These are phyloP conservation scores for Aspergillus vadensis DNA, from an alignment of 2,329 filamentous ascomycete species.

Conservation along the genomic window DNA sequence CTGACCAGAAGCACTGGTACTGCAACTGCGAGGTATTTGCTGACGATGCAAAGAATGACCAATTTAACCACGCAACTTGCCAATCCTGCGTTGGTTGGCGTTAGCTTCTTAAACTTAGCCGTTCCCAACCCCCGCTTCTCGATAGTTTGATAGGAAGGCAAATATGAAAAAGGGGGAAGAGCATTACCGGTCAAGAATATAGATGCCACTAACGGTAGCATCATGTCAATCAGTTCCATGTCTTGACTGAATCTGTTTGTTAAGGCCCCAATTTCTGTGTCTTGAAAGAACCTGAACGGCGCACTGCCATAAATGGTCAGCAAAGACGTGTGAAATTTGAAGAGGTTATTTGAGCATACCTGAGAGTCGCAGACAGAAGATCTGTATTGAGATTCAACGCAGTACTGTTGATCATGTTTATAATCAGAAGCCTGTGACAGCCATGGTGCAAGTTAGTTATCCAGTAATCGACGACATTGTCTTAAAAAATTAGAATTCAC, in stretches of 20 bases:
- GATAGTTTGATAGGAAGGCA: not conserved
- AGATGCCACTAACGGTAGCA: not conserved
- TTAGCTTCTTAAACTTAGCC: not conserved
- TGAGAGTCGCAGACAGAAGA: not conserved
- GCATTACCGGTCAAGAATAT: not conserved
- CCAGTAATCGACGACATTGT: fast-evolving
- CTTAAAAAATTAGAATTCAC: fast-evolving
- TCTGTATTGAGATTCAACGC: not conserved
- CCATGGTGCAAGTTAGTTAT: not conserved
- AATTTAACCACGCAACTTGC: not conserved
- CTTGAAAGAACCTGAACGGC: not conserved
- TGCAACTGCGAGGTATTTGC: not conserved
- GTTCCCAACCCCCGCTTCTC: not conserved
- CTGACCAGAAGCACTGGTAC: not conserved
- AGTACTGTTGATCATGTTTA: not conserved
- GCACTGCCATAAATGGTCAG: not conserved
- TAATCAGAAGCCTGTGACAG: not conserved
- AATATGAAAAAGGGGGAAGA: not conserved
- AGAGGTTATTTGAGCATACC: not conserved
- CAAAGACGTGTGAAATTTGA: not conserved
- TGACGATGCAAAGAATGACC: not conserved
- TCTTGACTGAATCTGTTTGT: not conserved
- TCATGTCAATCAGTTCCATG: not conserved
- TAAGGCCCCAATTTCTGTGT: not conserved
- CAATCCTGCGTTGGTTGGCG: not conserved